phyloP scores from a whole-genome alignment of 805 yeast genomes.

The Yarrowia sp. region DNA sequence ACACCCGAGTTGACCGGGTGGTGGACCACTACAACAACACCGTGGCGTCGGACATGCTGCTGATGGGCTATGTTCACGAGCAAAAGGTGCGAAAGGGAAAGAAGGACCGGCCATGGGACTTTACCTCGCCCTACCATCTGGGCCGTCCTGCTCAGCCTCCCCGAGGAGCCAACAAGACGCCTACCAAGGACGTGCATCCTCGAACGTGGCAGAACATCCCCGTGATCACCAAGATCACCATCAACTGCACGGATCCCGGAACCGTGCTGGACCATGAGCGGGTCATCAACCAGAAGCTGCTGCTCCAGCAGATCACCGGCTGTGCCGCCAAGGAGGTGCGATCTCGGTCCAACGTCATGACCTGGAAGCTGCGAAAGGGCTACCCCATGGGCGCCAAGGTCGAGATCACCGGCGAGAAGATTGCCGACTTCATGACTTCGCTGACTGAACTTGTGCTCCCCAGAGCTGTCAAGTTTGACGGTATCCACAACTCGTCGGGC shows the following conservation, averaged over 20 bases:
- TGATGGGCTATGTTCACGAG: slow-evolving; percentile 77
- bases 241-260: slow-evolving; percentile 76
- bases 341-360: slow-evolving; percentile 79
- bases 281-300: slow-evolving; percentile 77
- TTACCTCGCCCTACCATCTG: slow-evolving; percentile 84
- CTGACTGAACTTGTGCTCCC: slow-evolving; percentile 93
- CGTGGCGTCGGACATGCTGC: slow-evolving; percentile 74
- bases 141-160: slow-evolving; percentile 83
- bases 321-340: slow-evolving; percentile 75
- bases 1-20: slow-evolving; percentile 68
- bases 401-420: slow-evolving; percentile 75
- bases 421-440: slow-evolving; percentile 85
- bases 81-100: slow-evolving; percentile 64
- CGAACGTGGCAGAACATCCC: slow-evolving; percentile 77
- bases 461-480: slow-evolving; percentile 84
- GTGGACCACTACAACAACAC: slow-evolving; percentile 77
- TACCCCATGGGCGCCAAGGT: slow-evolving; percentile 91
- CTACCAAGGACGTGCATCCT: slow-evolving; percentile 72
- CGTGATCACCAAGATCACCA: slow-evolving; percentile 64
- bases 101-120: slow-evolving; percentile 84
- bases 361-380: slow-evolving; percentile 87
- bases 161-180: slow-evolving; percentile 70
- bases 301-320: slow-evolving; percentile 94
- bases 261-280: slow-evolving; percentile 68
- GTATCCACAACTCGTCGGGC: slow-evolving; percentile 78